Evolutionary conservation across 2,329 filamentous ascomycete genomes (phyloP), one percentile per base, ranked within the genome.

Genomic region (Fusarium brachygibbosum): DNA sequence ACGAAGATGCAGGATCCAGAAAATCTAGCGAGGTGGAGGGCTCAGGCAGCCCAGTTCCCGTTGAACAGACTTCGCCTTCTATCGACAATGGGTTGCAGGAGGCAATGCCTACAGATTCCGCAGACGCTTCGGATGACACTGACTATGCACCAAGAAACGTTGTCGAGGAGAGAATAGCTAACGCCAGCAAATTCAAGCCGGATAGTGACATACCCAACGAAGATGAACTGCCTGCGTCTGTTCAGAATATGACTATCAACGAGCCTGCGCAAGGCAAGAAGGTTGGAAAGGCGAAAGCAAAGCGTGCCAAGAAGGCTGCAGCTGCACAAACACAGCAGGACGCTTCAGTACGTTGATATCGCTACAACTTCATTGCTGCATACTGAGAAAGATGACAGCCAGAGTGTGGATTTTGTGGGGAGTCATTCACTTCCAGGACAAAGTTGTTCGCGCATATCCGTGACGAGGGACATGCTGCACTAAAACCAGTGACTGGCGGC

Each of bases 371-470:
- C 29, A 10, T 11, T 41, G 21, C n/a, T 37, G 12, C 40, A 66
- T 56, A 66, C 46, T 31, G 21, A 44, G 29, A 49, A 21, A 34
- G 9, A 29, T 52, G 34, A 51, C 51, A 82, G 78, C 78, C 84
- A 55, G 79, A 69, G 58, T 87, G 85, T 70, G 74, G 78, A 28
- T 77, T 81, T 17, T 88, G 86, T 69, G 75, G 79, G 4, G 79
- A 80, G 59, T 67, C 61, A 1, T 88, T 87, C 58, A 68, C 87
- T 0, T 93, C 91, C 2, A 90, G 89, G 70, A 91, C 87, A 8
- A 89, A 88, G 69, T 79, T 97, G 19, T 95, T 95, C 76, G 82
- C 86, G 53, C 93, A 97, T 77, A 84, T 96, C 60, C 87, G 88
- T 66, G 86, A 89, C 12, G 79, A 87, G 19, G 81, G 81, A 12